A percentile compares a stretch with the other conserved stretches of the same genome.
Evolutionary conservation across 331 rosid genomes (phyloP).

Genomic region (Pyrus hybrid): DNA sequence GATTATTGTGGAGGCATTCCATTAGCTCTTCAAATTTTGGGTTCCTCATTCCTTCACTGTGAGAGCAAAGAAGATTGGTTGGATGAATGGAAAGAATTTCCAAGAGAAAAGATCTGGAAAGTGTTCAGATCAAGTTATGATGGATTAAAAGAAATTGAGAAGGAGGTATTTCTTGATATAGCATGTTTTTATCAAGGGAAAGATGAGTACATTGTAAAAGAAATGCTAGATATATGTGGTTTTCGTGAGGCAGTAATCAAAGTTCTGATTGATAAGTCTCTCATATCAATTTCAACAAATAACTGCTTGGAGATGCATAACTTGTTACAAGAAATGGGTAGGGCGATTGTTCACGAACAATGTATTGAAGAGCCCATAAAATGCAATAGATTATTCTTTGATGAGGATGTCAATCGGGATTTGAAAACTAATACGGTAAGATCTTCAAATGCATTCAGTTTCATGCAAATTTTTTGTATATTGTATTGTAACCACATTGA

Average conservation of each 20-base stretch:
- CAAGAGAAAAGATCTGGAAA: background rate
- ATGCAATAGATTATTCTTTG: too few relatives aligned
- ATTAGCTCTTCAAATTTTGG: conserved; percentile 5
- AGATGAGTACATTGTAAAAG: background rate
- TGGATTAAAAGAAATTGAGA: background rate
- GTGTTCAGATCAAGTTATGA: background rate
- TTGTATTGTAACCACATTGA: background rate
- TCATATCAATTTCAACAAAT: background rate
- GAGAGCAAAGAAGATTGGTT: too few relatives aligned
- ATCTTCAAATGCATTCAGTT: background rate
- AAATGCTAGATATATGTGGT: background rate
- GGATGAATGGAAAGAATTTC: background rate
- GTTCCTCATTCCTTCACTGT: background rate
- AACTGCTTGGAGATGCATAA: background rate
- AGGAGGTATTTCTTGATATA: background rate
- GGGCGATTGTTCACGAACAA: background rate
- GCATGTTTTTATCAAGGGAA: background rate
- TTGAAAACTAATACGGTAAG: background rate
- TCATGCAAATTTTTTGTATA: too few relatives aligned
- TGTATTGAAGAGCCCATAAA: background rate
- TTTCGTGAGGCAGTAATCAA: background rate
- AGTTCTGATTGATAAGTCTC: background rate
- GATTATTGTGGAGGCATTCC: conserved; percentile 9
- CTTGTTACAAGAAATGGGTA: background rate
- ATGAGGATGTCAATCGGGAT: too few relatives aligned